phyloP scores from a whole-genome alignment of 441 rosid species.

The Sinapis alba region DNA sequence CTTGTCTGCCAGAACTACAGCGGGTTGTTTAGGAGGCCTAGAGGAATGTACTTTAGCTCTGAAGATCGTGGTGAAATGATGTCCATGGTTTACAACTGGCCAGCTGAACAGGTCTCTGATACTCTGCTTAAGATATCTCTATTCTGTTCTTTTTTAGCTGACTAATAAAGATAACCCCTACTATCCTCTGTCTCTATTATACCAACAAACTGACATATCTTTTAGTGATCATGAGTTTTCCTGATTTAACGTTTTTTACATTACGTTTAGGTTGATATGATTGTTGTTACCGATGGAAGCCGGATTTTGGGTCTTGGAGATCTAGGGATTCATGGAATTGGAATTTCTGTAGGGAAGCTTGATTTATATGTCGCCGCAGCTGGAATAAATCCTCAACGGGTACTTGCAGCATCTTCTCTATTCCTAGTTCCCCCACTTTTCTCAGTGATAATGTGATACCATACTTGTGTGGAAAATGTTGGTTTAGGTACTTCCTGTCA shows the following conservation, averaged over 20 bases:
- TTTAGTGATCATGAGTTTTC: constrained; percentile 3
- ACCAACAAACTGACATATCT: not conserved
- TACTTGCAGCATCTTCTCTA: constrained; percentile 31
- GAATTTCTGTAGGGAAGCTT: constrained; percentile 94
- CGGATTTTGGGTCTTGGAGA: constrained; percentile 99
- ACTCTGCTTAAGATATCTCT: constrained; percentile 4
- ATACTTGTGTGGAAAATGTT: constrained; percentile 5
- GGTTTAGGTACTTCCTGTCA: constrained; percentile 93
- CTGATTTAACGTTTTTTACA: not conserved
- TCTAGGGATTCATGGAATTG: constrained; percentile 98
- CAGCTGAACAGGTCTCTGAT: constrained; percentile 86
- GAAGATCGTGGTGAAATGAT: constrained; percentile 99
- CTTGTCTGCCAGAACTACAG: constrained; percentile 98
- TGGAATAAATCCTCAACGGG: constrained; percentile 99
- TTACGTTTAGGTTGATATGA: constrained; percentile 91
- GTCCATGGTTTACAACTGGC: constrained; percentile 99
- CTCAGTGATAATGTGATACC: not conserved
- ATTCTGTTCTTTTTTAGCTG: not conserved
- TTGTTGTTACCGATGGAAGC: constrained; percentile 99
- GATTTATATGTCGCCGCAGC: constrained; percentile 99
- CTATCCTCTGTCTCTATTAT: not conserved
- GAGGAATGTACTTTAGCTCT: constrained; percentile 98
- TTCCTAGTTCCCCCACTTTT: constrained; percentile 1
- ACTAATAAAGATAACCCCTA: not conserved
- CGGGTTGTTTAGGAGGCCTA: constrained; percentile 96